phyloP scores from a whole-genome alignment of 1,284 basidiomycete species.

The Ustilago lituana region DNA sequence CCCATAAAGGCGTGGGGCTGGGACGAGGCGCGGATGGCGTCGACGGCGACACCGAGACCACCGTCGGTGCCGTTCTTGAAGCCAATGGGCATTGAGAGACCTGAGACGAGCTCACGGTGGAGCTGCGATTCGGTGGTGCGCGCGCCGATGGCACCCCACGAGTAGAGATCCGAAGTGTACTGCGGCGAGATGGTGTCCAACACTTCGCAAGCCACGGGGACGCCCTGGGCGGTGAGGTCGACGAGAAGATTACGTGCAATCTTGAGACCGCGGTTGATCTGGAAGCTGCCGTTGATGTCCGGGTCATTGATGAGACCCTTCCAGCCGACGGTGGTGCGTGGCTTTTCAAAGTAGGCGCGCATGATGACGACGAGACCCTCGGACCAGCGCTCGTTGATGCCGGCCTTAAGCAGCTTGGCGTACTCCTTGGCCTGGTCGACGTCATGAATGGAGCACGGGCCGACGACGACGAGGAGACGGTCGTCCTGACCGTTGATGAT shows the following conservation, averaged over 20 bases:
- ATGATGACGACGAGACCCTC: slow-evolving; percentile 88
- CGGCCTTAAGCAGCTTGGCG: slow-evolving; percentile 71
- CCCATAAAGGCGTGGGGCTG: slow-evolving; percentile 66
- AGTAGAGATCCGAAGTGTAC: slow-evolving; percentile 76
- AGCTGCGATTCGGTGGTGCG: slow-evolving; percentile 77
- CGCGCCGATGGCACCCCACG: slow-evolving; percentile 98
- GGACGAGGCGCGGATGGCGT: slow-evolving; percentile 64
- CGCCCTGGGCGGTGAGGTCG: slow-evolving; percentile 84
- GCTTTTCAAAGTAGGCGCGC: slow-evolving; percentile 91
- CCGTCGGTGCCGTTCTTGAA: slow-evolving; percentile 99
- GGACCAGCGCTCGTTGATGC: slow-evolving; percentile 65
- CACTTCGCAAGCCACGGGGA: slow-evolving; percentile 93
- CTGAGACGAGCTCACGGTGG: slow-evolving; percentile 69
- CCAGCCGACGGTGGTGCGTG: slow-evolving; percentile 79
- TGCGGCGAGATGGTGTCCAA: slow-evolving; percentile 74
- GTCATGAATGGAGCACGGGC: slow-evolving; percentile 95
- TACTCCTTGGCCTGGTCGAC: slow-evolving; percentile 89
- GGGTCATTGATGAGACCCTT: slow-evolving; percentile 80
- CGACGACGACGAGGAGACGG: slow-evolving; percentile 69
- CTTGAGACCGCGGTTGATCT: slow-evolving; percentile 87
- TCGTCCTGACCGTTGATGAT: slow-evolving; percentile 65
- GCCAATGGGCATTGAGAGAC: slow-evolving; percentile 71
- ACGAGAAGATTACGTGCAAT: slow-evolving; percentile 87
- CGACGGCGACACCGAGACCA: slow-evolving; percentile 69
- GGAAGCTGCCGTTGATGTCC: slow-evolving; percentile 89